Evolutionary conservation across 2,329 filamentous ascomycete genomes (phyloP), one percentile per base, ranked within the genome.

Genomic region (Huntiella omanensis): DNA sequence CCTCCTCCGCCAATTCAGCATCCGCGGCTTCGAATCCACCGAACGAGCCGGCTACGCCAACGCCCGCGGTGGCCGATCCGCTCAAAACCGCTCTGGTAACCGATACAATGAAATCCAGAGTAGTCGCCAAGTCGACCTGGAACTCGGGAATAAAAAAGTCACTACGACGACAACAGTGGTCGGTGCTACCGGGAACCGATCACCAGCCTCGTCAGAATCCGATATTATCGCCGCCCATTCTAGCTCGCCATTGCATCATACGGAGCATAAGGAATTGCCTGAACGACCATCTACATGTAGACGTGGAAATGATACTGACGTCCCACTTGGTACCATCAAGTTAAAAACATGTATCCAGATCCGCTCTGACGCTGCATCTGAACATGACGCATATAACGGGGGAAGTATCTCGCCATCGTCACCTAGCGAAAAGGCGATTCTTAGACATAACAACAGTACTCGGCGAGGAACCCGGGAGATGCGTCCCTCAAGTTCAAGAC

Each of bases 1-100:
- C 3, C 61, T 74, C 1, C 63, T 74, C 33, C 67, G 69, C 33
- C 58, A 59, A n/a, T 60, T 65, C 58, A 62, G 58, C 50, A 56
- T 72, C 10, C 61, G 53, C 16, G 69, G 68, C 5, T 72, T 72
- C 53, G 59, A 61, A 39, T 47, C 48, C 15, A 49, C 48, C n/a
- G 44, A 49, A 15, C 38, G 33, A 12, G 33, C 44, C 22, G 43
- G 40, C 13, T 49, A 46, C 33, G 40, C 16, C 16, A 40, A 32
- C 13, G 36, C 40, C 22, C 42, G 36, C 15, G 39, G 52, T 28
- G 53, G 54, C 37, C 55, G 53, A 28, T 62, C 59, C 4, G 56
- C 55, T 4, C 56, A 55, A 35, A 58, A 55, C 35, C 51, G 54
- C 34, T 56, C 48, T 12, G 22, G 22, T 0, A 34, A 49, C 40